Evolutionary conservation across 2,329 filamentous ascomycete species (phyloP).

Genomic region (Fusarium anguioides): DNA sequence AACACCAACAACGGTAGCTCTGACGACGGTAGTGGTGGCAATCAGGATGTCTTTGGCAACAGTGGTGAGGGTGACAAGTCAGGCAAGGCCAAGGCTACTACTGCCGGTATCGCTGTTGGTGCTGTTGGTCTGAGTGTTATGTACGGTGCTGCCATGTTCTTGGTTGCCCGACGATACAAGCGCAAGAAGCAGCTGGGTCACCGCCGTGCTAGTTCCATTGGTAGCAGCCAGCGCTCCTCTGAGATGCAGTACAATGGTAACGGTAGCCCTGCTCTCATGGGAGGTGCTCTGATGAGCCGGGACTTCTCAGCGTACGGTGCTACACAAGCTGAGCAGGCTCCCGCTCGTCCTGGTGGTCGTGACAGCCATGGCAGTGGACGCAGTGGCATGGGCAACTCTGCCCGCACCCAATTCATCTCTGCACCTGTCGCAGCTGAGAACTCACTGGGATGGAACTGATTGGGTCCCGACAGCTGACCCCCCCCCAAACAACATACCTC

Average conservation of each 20-base stretch:
- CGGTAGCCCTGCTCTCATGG: constrained; percentile 74
- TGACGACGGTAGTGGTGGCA: constrained; percentile 52
- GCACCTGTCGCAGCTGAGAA: constrained; percentile 93
- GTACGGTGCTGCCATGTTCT: constrained; percentile 96
- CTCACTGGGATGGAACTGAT: constrained; percentile 91
- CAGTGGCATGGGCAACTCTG: constrained; percentile 64
- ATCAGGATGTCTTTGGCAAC: constrained; percentile 56
- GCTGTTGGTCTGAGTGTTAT: constrained; percentile 81
- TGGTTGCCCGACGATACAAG: constrained; percentile 90
- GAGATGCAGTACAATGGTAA: constrained; percentile 63
- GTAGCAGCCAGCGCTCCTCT: constrained; percentile 58
- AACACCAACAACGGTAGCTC: constrained; percentile 45
- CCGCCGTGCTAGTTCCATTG: constrained; percentile 79
- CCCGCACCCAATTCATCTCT: constrained; percentile 76
- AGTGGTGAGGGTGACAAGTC: constrained; percentile 61
- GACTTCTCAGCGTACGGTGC: constrained; percentile 67
- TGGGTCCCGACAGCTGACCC: constrained; percentile 25
- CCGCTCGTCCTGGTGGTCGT: constrained; percentile 52
- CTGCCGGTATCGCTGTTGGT: constrained; percentile 78
- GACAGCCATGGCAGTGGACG: constrained; percentile 76
- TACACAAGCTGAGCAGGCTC: constrained; percentile 45
- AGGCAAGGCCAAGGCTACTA: constrained; percentile 70
- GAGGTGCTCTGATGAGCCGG: constrained; percentile 70
- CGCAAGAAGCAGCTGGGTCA: constrained; percentile 82
- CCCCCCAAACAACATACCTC: constrained; percentile 17